phyloP scores from a whole-genome alignment of 1,284 basidiomycete genomes.

The Abortiporus biennis region DNA sequence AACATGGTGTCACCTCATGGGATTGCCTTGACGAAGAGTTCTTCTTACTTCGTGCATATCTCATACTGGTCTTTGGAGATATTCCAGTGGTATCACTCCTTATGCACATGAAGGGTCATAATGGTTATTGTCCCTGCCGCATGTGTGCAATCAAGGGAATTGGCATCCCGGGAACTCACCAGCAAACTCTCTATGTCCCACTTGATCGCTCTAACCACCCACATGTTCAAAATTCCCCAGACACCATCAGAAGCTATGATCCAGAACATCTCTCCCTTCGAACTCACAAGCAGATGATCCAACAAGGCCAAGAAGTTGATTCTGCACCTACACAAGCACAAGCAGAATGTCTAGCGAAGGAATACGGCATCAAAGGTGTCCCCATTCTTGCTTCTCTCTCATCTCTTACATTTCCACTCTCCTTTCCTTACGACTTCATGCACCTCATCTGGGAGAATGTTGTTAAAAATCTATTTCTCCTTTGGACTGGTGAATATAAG shows the following conservation, averaged over 20 bases:
- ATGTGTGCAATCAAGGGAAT: constrained; percentile 36
- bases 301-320: constrained; percentile 28
- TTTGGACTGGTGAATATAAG: constrained; percentile 36
- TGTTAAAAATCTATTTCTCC: constrained; percentile 30
- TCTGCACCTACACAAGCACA: constrained; percentile 17
- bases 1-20: constrained; percentile 28
- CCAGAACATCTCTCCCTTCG: constrained; percentile 31
- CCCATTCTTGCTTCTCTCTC: constrained; percentile 26
- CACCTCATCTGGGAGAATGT: constrained; percentile 39
- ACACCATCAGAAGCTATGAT: constrained; percentile 19
- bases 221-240: constrained; percentile 4
- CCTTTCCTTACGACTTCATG: constrained; percentile 44
- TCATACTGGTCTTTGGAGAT: constrained; percentile 28
- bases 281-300: constrained; percentile 26
- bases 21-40: constrained; percentile 19
- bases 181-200: constrained; percentile 31
- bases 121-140: constrained; percentile 35
- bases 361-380: constrained; percentile 35
- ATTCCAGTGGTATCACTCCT: constrained; percentile 30
- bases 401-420: constrained; percentile 32
- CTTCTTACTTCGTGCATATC: constrained; percentile 28
- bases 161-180: constrained; percentile 16
- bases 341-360: constrained; percentile 22
- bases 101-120: constrained; percentile 23
- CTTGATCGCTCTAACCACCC: neutral